Base-by-base conservation (phyloP, 2,329 filamentous ascomycete species). In the Arthrobotrys conoides region DNA sequence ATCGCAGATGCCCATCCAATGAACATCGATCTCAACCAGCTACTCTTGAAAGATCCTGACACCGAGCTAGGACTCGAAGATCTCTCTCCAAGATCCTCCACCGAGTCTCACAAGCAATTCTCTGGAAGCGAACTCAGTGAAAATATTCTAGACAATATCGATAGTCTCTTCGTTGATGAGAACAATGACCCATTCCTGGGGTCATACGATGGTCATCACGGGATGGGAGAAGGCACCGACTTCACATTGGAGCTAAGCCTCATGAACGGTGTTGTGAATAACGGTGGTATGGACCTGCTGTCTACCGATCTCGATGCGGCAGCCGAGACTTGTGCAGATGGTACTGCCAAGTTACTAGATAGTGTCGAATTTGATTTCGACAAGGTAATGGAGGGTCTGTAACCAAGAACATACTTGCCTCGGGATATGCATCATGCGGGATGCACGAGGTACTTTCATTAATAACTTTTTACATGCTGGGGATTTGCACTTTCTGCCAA, bases 281-380 rank as follows among this genome's bases (percentile, higher is more conserved):
- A 68, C 20, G 64, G 76, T 18, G 71, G 64, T 30, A 69, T 75
- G 61, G 44, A 66, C 3, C 61, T 80, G 38, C 71, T 73, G 69
- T 27, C 72, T 59, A 46, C 71, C 36, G 53, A 75, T 63, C 5
- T 71, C 38, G 44, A 81, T 22, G 44, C 18, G 9, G 30, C 38
- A 20, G 57, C 51, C 66, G 78, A 72, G 53, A 68, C 66, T 2
- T 80, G 30, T 66, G 61, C 71, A 48, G 81, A 81, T 61, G 78
- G 80, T 22, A 79, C 81, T 55, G 71, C 73, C 5, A 80, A 79
- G 65, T 59, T 82, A 27, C 57, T 82, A 53, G 81, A 82, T 46
- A 80, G 80, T 12, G 80, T 82, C 18, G 82, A 82, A 69, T 81
- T 82, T 38, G 80, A 80, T 59, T 82, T 82, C 27, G 82, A 82